A percentile compares a stretch with the other conserved stretches of the same genome.
phyloP scores from a whole-genome alignment of 2,329 filamentous ascomycete species.

The Ophiostoma fasciatum region DNA sequence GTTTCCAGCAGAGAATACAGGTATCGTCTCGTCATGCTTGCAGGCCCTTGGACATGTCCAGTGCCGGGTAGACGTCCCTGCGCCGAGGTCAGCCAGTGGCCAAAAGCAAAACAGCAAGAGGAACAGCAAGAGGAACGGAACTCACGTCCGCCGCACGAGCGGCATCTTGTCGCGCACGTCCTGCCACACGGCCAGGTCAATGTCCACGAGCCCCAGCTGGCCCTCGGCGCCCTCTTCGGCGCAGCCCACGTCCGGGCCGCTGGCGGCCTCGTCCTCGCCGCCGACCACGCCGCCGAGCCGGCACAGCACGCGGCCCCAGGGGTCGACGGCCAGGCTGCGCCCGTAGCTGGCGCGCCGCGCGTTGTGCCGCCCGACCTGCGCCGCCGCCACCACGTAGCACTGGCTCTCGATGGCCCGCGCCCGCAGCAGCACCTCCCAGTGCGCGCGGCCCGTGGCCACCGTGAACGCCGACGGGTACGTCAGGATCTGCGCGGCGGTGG shows the following conservation, averaged over 20 bases:
- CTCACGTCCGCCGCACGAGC: constrained; percentile 35
- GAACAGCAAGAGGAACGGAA: constrained; percentile 15
- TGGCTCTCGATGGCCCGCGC: constrained; percentile 81
- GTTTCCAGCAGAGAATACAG: too few species aligned
- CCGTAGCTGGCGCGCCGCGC: constrained; percentile 59
- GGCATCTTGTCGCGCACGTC: constrained; percentile 38
- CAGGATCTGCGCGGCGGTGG: constrained; percentile 50
- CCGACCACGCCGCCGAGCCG: constrained; percentile 40
- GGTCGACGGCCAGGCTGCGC: constrained; percentile 70
- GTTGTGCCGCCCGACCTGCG: constrained; percentile 60
- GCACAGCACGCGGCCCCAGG: constrained; percentile 66
- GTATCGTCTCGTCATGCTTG: neutral
- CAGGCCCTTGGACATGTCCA: constrained; percentile 9
- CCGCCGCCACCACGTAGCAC: constrained; percentile 73
- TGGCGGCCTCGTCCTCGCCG: constrained; percentile 22
- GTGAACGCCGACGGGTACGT: constrained; percentile 88
- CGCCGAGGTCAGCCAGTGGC: neutral
- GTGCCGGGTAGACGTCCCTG: constrained; percentile 10
- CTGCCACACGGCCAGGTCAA: constrained; percentile 33
- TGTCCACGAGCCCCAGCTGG: constrained; percentile 39
- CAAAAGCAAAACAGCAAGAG: neutral
- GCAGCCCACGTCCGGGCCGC: constrained; percentile 4
- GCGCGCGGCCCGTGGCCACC: constrained; percentile 65
- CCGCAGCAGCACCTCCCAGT: constrained; percentile 70
- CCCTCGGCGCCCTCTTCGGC: constrained; percentile 23